phyloP scores from a whole-genome alignment of 495 filamentous ascomycete species.

The Hypoxylon cercidicola region DNA sequence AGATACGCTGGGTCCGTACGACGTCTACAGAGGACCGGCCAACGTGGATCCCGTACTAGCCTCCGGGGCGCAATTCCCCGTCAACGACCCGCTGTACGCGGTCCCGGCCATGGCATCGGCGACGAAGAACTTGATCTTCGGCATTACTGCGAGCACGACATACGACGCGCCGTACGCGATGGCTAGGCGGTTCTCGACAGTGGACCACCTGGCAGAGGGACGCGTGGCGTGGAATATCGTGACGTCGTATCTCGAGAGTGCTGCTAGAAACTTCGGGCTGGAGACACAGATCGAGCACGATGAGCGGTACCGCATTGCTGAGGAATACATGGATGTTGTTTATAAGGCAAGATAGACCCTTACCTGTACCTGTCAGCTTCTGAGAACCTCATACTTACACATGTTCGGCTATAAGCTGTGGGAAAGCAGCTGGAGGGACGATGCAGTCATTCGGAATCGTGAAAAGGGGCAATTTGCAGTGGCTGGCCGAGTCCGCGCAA shows the following conservation, averaged over 20 bases:
- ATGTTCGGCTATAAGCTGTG: conserved; percentile 50
- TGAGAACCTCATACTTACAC: conserved; percentile 26
- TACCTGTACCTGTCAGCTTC: background rate
- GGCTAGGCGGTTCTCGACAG: conserved; percentile 65
- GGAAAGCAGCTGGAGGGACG: conserved; percentile 69
- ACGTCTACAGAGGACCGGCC: conserved; percentile 67
- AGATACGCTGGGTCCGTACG: conserved; percentile 56
- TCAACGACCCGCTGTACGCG: conserved; percentile 57
- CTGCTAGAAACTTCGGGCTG: conserved; percentile 66
- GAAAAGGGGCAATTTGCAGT: conserved; percentile 65
- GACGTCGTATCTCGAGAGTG: conserved; percentile 69
- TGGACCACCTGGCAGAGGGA: conserved; percentile 70
- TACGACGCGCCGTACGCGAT: conserved; percentile 72
- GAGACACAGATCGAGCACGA: conserved; percentile 65
- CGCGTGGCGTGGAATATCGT: conserved; percentile 71
- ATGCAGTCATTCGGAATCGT: conserved; percentile 64
- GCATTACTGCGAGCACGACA: conserved; percentile 67
- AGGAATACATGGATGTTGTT: conserved; percentile 70
- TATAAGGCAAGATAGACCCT: conserved; percentile 61
- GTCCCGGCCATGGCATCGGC: conserved; percentile 51
- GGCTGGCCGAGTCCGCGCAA: conserved; percentile 62
- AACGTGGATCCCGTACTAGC: conserved; percentile 64
- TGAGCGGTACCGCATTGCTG: conserved; percentile 67
- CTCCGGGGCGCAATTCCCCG: conserved; percentile 68
- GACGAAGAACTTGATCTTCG: conserved; percentile 66